Percentiles rank a stretch among this genome's conserved stretches.
Evolutionary conservation across 768 basidiomycete genomes (phyloP).

Genomic region (Tulasnella sp.): DNA sequence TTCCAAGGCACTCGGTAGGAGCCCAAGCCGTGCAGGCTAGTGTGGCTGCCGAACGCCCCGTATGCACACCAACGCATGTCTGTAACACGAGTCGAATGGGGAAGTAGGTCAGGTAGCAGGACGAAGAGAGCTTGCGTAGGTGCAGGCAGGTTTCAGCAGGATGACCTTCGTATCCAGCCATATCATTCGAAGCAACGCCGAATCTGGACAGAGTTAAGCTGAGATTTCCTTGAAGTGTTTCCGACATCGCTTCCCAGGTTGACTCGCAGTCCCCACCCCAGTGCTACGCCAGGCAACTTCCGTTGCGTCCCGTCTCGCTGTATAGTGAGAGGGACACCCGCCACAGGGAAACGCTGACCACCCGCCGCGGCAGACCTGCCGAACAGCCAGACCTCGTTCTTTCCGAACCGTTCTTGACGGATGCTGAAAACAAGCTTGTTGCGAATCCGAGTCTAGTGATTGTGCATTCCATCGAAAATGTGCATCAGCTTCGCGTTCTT

Average conservation of each 20-base stretch:
- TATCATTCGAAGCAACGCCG: slow-evolving; percentile 68
- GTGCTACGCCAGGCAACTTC: slow-evolving; percentile 36
- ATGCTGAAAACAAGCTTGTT: slow-evolving; percentile 66
- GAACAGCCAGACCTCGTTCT: slow-evolving; percentile 64
- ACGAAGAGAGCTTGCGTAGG: neutral
- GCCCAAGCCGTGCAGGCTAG: slow-evolving; percentile 64
- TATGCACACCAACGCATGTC: slow-evolving; percentile 76
- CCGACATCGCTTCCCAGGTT: slow-evolving; percentile 74
- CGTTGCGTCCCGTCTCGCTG: neutral
- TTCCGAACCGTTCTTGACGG: slow-evolving; percentile 55
- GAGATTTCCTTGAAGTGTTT: slow-evolving; percentile 62
- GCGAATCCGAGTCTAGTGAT: slow-evolving; percentile 63
- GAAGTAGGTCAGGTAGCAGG: slow-evolving; percentile 53
- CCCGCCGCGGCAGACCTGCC: slow-evolving; percentile 65
- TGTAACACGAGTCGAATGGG: slow-evolving; percentile 46
- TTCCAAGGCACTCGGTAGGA: slow-evolving; percentile 76
- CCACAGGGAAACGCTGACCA: slow-evolving; percentile 53
- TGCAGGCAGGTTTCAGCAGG: neutral
- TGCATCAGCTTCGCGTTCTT: no score
- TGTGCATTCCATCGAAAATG: slow-evolving; percentile 73
- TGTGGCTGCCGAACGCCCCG: slow-evolving; percentile 58
- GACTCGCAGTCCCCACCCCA: slow-evolving; percentile 77
- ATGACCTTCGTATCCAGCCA: slow-evolving; percentile 62
- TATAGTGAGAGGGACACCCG: slow-evolving; percentile 27
- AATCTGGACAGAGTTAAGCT: slow-evolving; percentile 66